Evolutionary conservation across 1,139 yeast genomes (phyloP), one percentile per base, ranked within the genome.

Genomic region (Candida labiduridarum): DNA sequence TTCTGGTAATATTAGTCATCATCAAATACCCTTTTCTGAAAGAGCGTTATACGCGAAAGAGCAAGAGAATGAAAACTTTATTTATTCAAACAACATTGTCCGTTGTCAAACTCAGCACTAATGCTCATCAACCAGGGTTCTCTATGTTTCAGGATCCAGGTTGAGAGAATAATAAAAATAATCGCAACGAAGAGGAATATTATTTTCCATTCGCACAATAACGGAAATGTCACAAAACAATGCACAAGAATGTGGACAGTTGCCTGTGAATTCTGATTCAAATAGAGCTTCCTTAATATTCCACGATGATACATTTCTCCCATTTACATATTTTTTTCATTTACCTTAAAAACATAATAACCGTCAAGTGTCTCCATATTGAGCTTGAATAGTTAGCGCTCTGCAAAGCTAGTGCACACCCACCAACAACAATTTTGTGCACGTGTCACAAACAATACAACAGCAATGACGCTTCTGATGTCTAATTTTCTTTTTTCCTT

Each of bases 121-220:
- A 40, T 27, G 43, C 43, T 40, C 43, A 40, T 40, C 34, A 27
- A 15, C 25, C 18, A 40, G 43, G 43, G 43, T 40, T 40, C 43
- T 40, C 22, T 40, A 22, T 40, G 43, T 40, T 40, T 40, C 43
- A 27, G 30, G 12, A 19, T 22, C 1, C 30, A 36, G 9, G 19
- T 35, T 15, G 22, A 18, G 38, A 19, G 18, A 34, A 16, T 16
- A 34, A 14, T 12, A 30, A 11, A 11, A 11, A 30, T 14, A 11
- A 34, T 14, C 16, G 19, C 16, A 16, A 4, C 19, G 16, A 16
- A 16, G 9, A 16, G 9, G 4, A 34, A n/a, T 34, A 10, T 34
- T n/a, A 10, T 34, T 16, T 30, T 30, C 34, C 11, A 30, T n/a
- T 12, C 34, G 15, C 14, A 34, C 16, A 34, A 34, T 34, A 34